Evolutionary conservation across 169 alveolate genomes (phyloP), one percentile per base, ranked within the genome.

Genomic region (Prorocentrum cordatum): DNA sequence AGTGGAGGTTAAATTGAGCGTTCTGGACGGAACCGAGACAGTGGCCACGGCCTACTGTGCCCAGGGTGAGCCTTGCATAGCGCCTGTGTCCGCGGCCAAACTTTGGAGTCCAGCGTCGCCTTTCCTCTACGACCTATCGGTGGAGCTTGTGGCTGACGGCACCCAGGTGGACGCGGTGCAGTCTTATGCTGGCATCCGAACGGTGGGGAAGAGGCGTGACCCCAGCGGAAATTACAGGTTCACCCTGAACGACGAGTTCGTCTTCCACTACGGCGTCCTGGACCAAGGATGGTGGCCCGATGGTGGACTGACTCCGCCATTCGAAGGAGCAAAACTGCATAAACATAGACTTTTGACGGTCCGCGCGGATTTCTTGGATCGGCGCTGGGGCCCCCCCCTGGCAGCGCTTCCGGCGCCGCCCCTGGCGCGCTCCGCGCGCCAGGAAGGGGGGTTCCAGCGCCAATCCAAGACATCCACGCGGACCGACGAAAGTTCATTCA

Each of bases 241-340:
- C 32, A 27, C 47, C 12, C 24, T 72, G 83, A 72, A 72, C 27
- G 67, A 24, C 6, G 24, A 45, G 59, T n/a, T n/a, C 24, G 29
- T 35, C 26, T 72, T 72, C 32, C 83, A 72, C 32, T 35, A 45
- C 50, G 83, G 83, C 4, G 45, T 67, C 14, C 31, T 72, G 45
- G 83, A 72, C 31, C 83, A 72, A 32, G 83, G 83, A 1, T 72
- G 83, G 83, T 72, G 83, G 83, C 83, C 83, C 7, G 83, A 72
- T 45, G 83, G 83, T 1, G 50, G 42, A 1, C 32, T 45, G 3
- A 72, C 83, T 18, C 45, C 83, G 26, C 83, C 83, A 0, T 4
- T 9, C 4, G 45, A 36, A 6, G 45, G 45, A 4, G n/a, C n/a
- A n/a, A n/a, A n/a, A n/a, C n/a, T n/a, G n/a, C n/a, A n/a, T n/a